Conservation (phyloP, 345 rosid species). For the Gossypium bickii region DNA sequence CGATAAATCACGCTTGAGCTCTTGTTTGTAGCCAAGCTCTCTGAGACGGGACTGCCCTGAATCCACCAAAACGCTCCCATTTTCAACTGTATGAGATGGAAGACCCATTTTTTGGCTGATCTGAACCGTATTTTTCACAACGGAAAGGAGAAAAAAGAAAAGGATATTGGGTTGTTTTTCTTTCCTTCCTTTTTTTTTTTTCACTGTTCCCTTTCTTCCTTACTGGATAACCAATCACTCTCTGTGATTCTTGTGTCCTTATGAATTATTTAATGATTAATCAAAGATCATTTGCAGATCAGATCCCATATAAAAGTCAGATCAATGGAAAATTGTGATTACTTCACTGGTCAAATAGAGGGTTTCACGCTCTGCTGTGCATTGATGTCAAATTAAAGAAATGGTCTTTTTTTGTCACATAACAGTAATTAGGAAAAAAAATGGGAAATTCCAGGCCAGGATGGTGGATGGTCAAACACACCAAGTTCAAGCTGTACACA, state of each 20-base stretch:
- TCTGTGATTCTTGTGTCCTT: background rate
- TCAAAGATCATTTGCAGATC: no score
- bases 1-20: conserved; percentile 95
- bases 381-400: background rate
- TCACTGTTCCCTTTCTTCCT: background rate
- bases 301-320: background rate
- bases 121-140: conserved; percentile 10
- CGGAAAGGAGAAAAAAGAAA: background rate
- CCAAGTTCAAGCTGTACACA: background rate
- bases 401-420: background rate
- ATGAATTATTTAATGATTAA: background rate
- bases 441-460: background rate
- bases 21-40: conserved; percentile 97
- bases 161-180: background rate
- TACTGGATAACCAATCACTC: background rate
- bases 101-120: conserved; percentile 24
- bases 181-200: background rate
- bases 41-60: conserved; percentile 69
- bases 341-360: no score
- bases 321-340: background rate
- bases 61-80: conserved; percentile 34
- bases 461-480: background rate
- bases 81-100: conserved; percentile 24
- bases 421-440: background rate
- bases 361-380: background rate